phyloP scores from a whole-genome alignment of 257 asterid species.

The Solanum etuberosum region DNA sequence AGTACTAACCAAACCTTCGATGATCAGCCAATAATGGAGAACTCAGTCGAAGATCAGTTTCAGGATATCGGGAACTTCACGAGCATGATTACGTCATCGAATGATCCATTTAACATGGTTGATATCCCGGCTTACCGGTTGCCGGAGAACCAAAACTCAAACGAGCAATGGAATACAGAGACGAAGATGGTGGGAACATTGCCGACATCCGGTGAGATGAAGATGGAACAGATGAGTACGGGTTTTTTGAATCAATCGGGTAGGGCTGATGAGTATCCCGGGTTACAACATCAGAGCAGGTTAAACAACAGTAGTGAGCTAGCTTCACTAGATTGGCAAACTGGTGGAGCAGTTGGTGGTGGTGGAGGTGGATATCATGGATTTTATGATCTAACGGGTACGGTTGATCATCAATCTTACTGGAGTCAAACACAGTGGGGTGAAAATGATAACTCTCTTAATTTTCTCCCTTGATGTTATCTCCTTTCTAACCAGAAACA shows the following conservation, averaged over 20 bases:
- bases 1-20: conserved; percentile 11
- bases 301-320: conserved; percentile 16
- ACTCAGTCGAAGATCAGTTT: conserved; percentile 29
- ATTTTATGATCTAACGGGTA: conserved; percentile 58
- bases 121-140: conserved; percentile 23
- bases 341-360: conserved; percentile 3
- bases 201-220: conserved; percentile 17
- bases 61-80: conserved; percentile 40
- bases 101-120: conserved; percentile 16
- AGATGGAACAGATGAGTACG: conserved; percentile 21
- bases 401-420: conserved; percentile 62
- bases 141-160: conserved; percentile 1
- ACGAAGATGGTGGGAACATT: conserved; percentile 6
- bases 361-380: conserved; percentile 41
- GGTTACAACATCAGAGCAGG: conserved; percentile 20
- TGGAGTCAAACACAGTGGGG: conserved; percentile 71
- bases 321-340: conserved; percentile 40
- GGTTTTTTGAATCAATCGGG: conserved; percentile 21
- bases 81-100: conserved; percentile 37
- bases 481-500: conserved; percentile 7
- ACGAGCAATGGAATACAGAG: conserved; percentile 4
- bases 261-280: conserved; percentile 21
- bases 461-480: conserved; percentile 38
- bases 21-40: conserved; percentile 24
- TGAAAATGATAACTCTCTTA: conserved; percentile 48